Evolutionary conservation across 805 yeast genomes (phyloP), one percentile per base, ranked within the genome.

Genomic region (Yamadazyma ubonensis): DNA sequence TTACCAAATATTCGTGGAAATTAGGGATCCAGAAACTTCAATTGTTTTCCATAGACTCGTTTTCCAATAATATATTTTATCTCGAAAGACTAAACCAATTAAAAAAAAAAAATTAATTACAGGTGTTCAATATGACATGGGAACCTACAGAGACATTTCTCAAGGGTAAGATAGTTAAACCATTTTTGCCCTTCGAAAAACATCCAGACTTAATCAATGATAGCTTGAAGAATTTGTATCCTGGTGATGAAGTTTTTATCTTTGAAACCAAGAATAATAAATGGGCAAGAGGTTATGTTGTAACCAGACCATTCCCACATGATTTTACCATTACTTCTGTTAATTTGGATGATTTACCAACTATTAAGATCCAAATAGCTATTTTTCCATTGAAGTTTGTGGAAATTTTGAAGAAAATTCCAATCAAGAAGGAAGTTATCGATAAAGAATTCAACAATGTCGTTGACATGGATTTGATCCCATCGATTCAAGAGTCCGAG

Each of bases 271-370:
- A 75, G 58, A 59, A 64, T 29, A 70, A 70, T 15, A 73, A 73
- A 45, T 88, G 96, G 96, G 87, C 81, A 17, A 71, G 96, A 50
- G 96, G 89, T 9, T 87, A 88, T 58, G 70, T 78, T 3, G 64
- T 83, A 25, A 66, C 82, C 27, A 74, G 79, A 43, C 90, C 95
- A 5, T 63, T 79, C 39, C 91, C 91, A 1, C 71, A 78, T 22
- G 87, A 82, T 54, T 83, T 79, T 58, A 67, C 75, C 30, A 74
- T 81, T 26, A 78, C 84, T 10, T 71, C 79, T 1, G 74, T 78
- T 19, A 75, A 78, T 48, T 66, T 79, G 47, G 86, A 82, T 38
- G 77, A 76, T 39, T 63, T 84, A 38, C 88, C 89, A 0, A 81
- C 76, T 29, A 63, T 69, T 39, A 73, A 71, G 35, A 61, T 75